Conservation (phyloP, 192 early-diverging fungal genomes). For the Backusella parvicylindrica region DNA sequence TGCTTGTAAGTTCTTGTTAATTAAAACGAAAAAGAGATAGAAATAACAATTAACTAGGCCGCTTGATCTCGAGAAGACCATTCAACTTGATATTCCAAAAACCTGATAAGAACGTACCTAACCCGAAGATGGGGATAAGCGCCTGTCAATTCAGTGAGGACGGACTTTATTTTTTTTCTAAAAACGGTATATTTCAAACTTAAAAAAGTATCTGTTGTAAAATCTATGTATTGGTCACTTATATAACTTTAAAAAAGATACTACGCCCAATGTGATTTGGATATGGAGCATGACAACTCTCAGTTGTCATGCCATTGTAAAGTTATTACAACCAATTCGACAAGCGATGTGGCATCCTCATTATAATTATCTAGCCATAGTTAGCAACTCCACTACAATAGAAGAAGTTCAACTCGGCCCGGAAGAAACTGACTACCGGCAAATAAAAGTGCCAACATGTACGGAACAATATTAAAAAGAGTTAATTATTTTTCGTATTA, state of each 20-base stretch:
- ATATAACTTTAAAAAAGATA: conserved; percentile 47
- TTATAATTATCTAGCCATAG: background rate
- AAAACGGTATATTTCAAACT: conserved; percentile 58
- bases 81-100: conserved; percentile 47
- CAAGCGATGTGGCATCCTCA: conserved; percentile 68
- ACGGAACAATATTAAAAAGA: background rate
- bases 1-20: background rate
- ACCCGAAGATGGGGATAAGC: conserved; percentile 72
- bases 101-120: conserved; percentile 65
- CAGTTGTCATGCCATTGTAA: conserved; percentile 49
- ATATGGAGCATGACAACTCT: conserved; percentile 63
- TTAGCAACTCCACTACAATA: background rate
- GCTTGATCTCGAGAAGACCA: conserved; percentile 40
- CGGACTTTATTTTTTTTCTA: conserved; percentile 54
- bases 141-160: conserved; percentile 61
- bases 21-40: background rate
- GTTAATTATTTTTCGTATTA: background rate
- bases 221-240: background rate
- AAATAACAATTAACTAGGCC: conserved; percentile 7
- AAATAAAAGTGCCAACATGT: conserved; percentile 56
- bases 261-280: conserved; percentile 72
- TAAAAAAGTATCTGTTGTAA: background rate
- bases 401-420: conserved; percentile 25
- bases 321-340: conserved; percentile 56
- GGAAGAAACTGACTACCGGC: conserved; percentile 7